Conservation (phyloP, 176 grass and related monocot species). For the Saccharum spontaneum region DNA sequence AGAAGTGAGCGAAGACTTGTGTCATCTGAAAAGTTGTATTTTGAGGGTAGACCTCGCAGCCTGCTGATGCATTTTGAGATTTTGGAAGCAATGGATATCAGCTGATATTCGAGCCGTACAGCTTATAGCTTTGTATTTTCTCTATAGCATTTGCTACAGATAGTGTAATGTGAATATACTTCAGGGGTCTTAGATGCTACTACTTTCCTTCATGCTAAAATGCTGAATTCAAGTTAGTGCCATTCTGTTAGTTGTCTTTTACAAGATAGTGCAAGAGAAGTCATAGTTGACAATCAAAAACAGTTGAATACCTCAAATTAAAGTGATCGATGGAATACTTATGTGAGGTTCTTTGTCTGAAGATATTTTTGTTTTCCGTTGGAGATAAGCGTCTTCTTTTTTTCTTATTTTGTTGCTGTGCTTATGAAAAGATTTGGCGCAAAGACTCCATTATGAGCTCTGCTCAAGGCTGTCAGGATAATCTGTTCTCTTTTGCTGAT, state of each 20-base stretch:
- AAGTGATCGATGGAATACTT: not conserved
- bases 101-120: not conserved
- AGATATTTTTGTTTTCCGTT: not conserved
- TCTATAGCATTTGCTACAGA: not conserved
- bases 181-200: not conserved
- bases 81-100: constrained; percentile 55
- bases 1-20: constrained; percentile 39
- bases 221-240: not conserved
- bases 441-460: not conserved
- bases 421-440: not conserved
- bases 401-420: not conserved
- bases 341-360: not conserved
- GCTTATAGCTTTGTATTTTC: not conserved
- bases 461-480: not conserved
- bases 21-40: constrained; percentile 50
- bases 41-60: constrained; percentile 38
- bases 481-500: not conserved
- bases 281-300: not conserved
- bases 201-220: not conserved
- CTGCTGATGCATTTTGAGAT: constrained; percentile 78
- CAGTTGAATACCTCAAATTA: not conserved
- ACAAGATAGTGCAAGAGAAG: not conserved
- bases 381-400: not conserved
- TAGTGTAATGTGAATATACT: constrained; percentile 1
- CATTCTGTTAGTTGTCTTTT: constrained; percentile 11